phyloP scores from a whole-genome alignment of 805 yeast species.

The Saccharomycopsis amapae region DNA sequence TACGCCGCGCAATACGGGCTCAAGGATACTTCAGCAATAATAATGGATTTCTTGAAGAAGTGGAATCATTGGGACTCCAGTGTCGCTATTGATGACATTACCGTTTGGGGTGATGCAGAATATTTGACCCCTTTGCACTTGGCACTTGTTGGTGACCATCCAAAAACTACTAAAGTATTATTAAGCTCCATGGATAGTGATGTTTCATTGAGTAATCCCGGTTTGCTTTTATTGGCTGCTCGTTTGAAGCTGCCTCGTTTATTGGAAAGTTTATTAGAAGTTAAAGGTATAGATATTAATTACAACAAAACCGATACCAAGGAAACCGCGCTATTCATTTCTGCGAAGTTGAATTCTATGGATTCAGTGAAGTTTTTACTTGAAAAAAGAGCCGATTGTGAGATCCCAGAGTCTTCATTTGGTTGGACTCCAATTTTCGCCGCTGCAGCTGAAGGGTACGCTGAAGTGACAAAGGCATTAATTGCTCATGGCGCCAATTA shows the following conservation, averaged over 20 bases:
- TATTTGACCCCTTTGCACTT: slow-evolving; percentile 74
- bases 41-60: slow-evolving; percentile 46
- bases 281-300: slow-evolving; percentile 58
- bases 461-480: slow-evolving; percentile 48
- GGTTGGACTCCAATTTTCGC: slow-evolving; percentile 94
- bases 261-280: slow-evolving; percentile 43
- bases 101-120: slow-evolving; percentile 66
- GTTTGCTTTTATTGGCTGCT: slow-evolving; percentile 50
- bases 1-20: slow-evolving; percentile 86
- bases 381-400: slow-evolving; percentile 58
- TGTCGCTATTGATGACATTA: slow-evolving; percentile 48
- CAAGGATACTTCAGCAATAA: slow-evolving; percentile 48
- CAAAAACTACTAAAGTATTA: slow-evolving; percentile 59
- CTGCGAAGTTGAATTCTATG: slow-evolving; percentile 54
- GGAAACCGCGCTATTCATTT: slow-evolving; percentile 81
- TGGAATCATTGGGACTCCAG: slow-evolving; percentile 53
- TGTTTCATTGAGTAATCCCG: slow-evolving; percentile 41
- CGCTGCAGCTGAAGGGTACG: slow-evolving; percentile 81
- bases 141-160: slow-evolving; percentile 78
- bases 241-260: slow-evolving; percentile 56
- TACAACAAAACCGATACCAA: slow-evolving; percentile 49
- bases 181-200: slow-evolving; percentile 37
- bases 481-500: slow-evolving; percentile 46
- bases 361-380: slow-evolving; percentile 51
- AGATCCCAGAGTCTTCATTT: slow-evolving; percentile 66